Evolutionary conservation across 1,284 basidiomycete species (phyloP).

Genomic region (Xanthoconium separans): DNA sequence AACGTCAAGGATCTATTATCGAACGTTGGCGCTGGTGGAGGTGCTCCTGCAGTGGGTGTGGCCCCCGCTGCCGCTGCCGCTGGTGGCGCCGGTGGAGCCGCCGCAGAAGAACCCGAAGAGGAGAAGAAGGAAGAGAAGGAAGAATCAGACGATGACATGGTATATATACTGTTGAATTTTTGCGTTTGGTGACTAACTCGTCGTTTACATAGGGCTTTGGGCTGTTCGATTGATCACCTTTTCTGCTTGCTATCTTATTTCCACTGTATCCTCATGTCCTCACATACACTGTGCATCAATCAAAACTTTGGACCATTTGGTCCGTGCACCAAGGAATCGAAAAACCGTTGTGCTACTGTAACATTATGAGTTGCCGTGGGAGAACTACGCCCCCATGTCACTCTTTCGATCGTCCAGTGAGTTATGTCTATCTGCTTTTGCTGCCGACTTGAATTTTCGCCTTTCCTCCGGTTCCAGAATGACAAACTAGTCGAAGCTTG

Average conservation of each 20-base stretch:
- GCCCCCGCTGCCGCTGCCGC: conserved; percentile 53
- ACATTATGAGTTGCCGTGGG: too few relatives aligned
- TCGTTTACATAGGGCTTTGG: conserved; percentile 55
- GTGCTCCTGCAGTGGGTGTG: conserved; percentile 69
- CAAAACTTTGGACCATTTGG: conserved; percentile 15
- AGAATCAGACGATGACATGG: conserved; percentile 92
- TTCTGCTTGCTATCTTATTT: conserved; percentile 27
- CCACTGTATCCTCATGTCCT: conserved; percentile 16
- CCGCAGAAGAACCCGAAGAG: conserved; percentile 62
- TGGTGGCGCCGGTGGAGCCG: conserved; percentile 60
- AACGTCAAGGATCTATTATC: conserved; percentile 94
- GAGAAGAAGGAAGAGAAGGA: conserved; percentile 90
- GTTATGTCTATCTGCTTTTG: background rate
- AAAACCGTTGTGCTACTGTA: background rate
- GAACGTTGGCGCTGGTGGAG: conserved; percentile 86
- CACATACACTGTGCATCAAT: conserved; percentile 25
- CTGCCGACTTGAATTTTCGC: background rate
- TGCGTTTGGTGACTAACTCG: background rate
- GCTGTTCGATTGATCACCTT: conserved; percentile 69
- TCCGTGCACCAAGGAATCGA: conserved; percentile 11
- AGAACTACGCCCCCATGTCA: background rate
- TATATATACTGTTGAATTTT: conserved; percentile 42
- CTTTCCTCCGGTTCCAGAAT: conserved; percentile 19
- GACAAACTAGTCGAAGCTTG: conserved; percentile 6
- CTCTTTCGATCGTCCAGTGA: conserved; percentile 16